Conservation (phyloP, 768 basidiomycete species). For the Mycena crocata region DNA sequence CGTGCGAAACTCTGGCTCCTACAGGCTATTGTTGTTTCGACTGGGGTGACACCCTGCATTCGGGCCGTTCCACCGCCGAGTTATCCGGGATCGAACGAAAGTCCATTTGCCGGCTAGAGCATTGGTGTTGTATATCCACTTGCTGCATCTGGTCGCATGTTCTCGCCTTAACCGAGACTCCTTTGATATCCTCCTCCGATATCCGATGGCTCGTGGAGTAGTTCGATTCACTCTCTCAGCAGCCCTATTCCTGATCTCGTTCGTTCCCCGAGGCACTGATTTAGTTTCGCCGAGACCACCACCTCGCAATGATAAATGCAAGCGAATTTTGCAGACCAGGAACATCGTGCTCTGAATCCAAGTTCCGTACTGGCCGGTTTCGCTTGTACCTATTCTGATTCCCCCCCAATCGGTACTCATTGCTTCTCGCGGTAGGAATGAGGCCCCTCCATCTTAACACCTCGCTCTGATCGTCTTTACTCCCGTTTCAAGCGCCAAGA, state of each 20-base stretch:
- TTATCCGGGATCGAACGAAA: not conserved
- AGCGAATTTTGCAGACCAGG: slow-evolving; percentile 18
- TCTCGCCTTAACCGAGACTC: slow-evolving; percentile 3
- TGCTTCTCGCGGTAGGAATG: not conserved
- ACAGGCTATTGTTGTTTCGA: slow-evolving; percentile 2
- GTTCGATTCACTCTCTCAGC: slow-evolving; percentile 7
- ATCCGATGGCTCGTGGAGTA: slow-evolving; percentile 15
- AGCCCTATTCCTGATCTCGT: not conserved
- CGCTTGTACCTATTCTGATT: not conserved
- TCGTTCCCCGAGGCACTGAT: slow-evolving; percentile 6
- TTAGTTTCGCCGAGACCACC: slow-evolving; percentile 12
- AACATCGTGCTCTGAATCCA: slow-evolving; percentile 9
- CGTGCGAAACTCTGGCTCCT: not conserved
- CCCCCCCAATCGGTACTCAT: not conserved
- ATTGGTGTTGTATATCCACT: not conserved
- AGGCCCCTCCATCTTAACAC: not conserved
- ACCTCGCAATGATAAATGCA: slow-evolving; percentile 12
- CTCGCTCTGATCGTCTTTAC: not conserved
- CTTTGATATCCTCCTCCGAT: slow-evolving; percentile 2
- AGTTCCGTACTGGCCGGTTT: slow-evolving; percentile 26
- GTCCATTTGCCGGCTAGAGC: not conserved
- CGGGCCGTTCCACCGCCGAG: not conserved
- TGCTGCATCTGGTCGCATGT: slow-evolving; percentile 2
- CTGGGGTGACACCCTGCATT: not conserved
- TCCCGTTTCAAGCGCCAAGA: too few species aligned